Percentiles rank a stretch among this genome's conserved stretches.
These are phyloP conservation scores for Yamadazyma dendronema DNA, from an alignment of 1,139 yeast species.

Conservation along the genomic window DNA sequence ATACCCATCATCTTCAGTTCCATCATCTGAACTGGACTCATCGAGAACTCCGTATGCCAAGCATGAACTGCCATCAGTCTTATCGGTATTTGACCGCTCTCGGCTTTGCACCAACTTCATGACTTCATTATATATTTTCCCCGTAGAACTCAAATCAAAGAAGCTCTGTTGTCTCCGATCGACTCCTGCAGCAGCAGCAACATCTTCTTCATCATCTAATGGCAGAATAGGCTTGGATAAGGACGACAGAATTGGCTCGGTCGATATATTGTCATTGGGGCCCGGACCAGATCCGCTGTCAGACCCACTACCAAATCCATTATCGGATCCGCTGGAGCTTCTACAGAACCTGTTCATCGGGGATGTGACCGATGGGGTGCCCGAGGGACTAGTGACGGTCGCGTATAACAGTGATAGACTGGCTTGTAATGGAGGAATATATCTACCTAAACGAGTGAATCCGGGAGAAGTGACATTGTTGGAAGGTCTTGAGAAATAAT, in stretches of 20 bases:
- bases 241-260: too few relatives aligned
- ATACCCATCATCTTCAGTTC: conserved; percentile 5
- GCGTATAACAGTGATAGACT: neutral
- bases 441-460: neutral
- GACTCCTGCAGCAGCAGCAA: conserved; percentile 12
- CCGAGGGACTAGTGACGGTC: neutral
- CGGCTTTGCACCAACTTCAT: conserved; percentile 11
- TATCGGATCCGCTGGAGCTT: neutral
- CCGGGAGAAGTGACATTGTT: neutral
- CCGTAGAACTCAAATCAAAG: conserved; percentile 10
- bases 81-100: conserved; percentile 5
- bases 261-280: too few relatives aligned
- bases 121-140: conserved; percentile 15
- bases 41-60: conserved; percentile 11
- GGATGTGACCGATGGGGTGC: neutral
- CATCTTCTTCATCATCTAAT: conserved; percentile 12
- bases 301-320: neutral
- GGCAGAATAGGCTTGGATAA: too few relatives aligned
- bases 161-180: conserved; percentile 13
- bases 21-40: conserved; percentile 10
- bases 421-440: conserved; percentile 1
- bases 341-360: neutral
- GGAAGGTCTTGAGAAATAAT: neutral
- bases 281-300: too few relatives aligned
- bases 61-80: conserved; percentile 1